Base-by-base conservation (phyloP, 2,329 filamentous ascomycete species). In the Lachnellula willkommii region DNA sequence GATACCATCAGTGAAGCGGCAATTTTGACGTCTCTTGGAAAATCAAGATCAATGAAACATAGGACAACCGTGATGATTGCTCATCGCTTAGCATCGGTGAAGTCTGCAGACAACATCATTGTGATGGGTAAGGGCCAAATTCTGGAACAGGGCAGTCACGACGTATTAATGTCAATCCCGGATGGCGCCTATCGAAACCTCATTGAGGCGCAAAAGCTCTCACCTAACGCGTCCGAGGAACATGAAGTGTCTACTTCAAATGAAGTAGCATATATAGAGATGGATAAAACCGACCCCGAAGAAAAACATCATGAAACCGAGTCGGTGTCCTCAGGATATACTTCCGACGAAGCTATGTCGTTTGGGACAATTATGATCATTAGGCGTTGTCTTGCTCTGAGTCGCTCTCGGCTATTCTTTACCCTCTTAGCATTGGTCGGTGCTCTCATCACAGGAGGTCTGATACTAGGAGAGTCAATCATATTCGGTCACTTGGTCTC, bases 1-100 rank as follows among this genome's bases (percentile, higher is more conserved):
- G 83, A 86, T 64, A 82, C 81, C 14, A 74, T 75, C 2, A 82
- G 77, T 47, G 83, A 85, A 63, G 73, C 72, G 46, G 73, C 76
- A 4, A 83, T 85, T 45, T 78, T 82, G 62, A 65, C 56, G 64
- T 68, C 70, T 0, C 61, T 74, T 15, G 66, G 68, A 11, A 64
- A 65, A 17, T 59, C 66, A 36, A 50, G 62, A 47, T 65, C 63
- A 5, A 60, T 67, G 22, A 63, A 61, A 12, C 65, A 67, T 14
- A 60, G 72, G 26, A 75, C 73, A 4, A 73, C 71, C 2, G 67
- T 75, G 15, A 68, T 69, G 58, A 72, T 75, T 56, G 73, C 72
- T 1, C 73, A 75, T 65, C 66, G 73, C 1, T 66, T 75, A n/a
- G 67, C 71, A 5, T 73, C 73, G 5, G 69, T 75, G 28, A 70